Percentiles rank a stretch among this genome's conserved stretches.
Conservation (phyloP, 495 filamentous ascomycete species). For the Lophiostoma macrostomum region DNA sequence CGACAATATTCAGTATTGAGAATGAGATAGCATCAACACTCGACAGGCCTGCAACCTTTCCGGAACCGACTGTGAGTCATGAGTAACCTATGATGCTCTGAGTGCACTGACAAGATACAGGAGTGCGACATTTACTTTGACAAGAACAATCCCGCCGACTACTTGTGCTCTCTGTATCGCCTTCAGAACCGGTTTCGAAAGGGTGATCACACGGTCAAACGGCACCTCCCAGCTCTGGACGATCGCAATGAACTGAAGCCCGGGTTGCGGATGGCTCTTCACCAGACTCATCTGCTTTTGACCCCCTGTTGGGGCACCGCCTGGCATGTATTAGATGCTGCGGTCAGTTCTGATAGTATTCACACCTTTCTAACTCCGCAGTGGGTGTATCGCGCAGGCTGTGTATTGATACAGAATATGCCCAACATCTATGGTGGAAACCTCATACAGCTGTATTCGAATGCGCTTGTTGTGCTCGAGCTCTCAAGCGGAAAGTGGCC, state of each 20-base stretch:
- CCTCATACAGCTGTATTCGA: constrained; percentile 21
- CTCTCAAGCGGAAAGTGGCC: constrained; percentile 15
- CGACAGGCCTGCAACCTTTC: constrained; percentile 26
- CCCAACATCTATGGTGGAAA: neutral
- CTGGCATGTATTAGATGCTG: constrained; percentile 26
- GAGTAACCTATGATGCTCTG: too few relatives aligned
- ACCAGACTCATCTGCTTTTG: constrained; percentile 22
- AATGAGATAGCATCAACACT: constrained; percentile 25
- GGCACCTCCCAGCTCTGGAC: constrained; percentile 3
- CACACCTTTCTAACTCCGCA: constrained; percentile 22
- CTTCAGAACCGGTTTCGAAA: constrained; percentile 28
- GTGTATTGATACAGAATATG: constrained; percentile 13
- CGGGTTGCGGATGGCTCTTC: constrained; percentile 8
- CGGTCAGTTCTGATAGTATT: constrained; percentile 7
- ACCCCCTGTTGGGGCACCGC: constrained; percentile 25
- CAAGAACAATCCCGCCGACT: constrained; percentile 9
- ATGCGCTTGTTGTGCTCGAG: constrained; percentile 18
- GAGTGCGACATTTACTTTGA: constrained; percentile 12
- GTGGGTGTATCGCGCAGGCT: constrained; percentile 21
- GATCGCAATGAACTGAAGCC: constrained; percentile 1
- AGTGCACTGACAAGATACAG: constrained; percentile 2
- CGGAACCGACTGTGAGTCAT: too few relatives aligned
- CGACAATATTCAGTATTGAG: constrained; percentile 26
- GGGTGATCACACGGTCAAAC: constrained; percentile 9
- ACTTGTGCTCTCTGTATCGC: constrained; percentile 29